Evolutionary conservation across 2,329 filamentous ascomycete genomes (phyloP), one percentile per base, ranked within the genome.

Genomic region (Neonectria coccinea): DNA sequence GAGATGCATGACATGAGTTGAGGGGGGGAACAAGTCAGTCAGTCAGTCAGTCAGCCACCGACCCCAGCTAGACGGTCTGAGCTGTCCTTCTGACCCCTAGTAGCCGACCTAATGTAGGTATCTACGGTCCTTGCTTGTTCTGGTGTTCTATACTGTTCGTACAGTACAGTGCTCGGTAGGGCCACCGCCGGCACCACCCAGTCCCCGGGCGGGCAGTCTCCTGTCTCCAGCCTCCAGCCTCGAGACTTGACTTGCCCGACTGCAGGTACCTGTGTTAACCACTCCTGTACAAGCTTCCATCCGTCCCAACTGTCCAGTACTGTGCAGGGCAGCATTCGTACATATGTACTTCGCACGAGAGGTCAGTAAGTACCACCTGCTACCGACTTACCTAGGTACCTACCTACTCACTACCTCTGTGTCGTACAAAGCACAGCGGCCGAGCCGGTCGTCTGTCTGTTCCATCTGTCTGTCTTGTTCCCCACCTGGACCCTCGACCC

Each of bases 51-150:
- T 16, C 53, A 62, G 31, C 44, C 33, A 45, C 47, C n/a, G 56
- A 25, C 53, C 41, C 47, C 53, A 41, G 29, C 22, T 20, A 48
- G 31, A 50, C 50, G 48, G 60, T 31, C 47, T 63, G 54, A 48
- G 60, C 44, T 57, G 55, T 41, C 60, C 60, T 53, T 62, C 53
- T 62, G 59, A 62, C 59, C 44, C 56, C 47, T 55, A 36, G 8
- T 25, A 25, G 25, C 25, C 22, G 25, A 25, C 25, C 25, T 25
- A 6, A 25, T 25, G 25, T 25, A 25, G 25, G 25, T 25, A 25
- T 29, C 29, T 29, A 29, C 29, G 14, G 33, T 39, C 33, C 33
- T 36, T 39, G 36, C 36, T 39, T 39, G 36, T 55, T 44, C 29
- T 29, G 9, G 29, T 29, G 5, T 25, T 25, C 25, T 29, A 10